Evolutionary conservation across 2,329 filamentous ascomycete species (phyloP).

Genomic region (Fusarium chuoi): DNA sequence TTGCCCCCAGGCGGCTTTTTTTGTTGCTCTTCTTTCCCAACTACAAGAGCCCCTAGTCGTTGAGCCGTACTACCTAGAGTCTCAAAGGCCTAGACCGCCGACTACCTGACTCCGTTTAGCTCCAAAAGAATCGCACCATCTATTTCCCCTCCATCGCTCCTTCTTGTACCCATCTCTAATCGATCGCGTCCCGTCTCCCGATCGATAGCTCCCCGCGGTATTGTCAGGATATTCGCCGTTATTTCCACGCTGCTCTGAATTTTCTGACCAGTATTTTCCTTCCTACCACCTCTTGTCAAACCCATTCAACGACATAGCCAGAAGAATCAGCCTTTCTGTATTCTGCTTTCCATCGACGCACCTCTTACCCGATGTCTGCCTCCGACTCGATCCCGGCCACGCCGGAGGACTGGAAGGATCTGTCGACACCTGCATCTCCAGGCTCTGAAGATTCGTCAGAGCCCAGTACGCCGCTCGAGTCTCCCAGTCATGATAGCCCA

Average conservation of each 20-base stretch:
- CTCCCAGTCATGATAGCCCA: constrained; percentile 48
- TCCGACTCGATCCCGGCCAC: constrained; percentile 56
- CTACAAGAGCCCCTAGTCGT: constrained; percentile 27
- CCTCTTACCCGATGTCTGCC: constrained; percentile 37
- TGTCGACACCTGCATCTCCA: constrained; percentile 55
- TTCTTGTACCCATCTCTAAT: constrained; percentile 42
- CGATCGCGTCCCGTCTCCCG: constrained; percentile 40
- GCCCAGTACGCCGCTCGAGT: constrained; percentile 60
- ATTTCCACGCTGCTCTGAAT: constrained; percentile 28
- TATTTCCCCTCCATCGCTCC: constrained; percentile 40
- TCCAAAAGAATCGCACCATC: constrained; percentile 45
- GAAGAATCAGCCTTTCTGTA: neutral
- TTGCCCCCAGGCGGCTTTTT: constrained; percentile 7
- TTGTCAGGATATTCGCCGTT: constrained; percentile 25
- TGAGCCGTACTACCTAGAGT: constrained; percentile 18
- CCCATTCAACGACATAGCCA: neutral
- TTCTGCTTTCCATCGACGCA: constrained; percentile 6
- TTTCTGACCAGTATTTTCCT: constrained; percentile 10
- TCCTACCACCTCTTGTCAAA: neutral
- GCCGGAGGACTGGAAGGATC: constrained; percentile 57
- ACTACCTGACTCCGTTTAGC: constrained; percentile 40
- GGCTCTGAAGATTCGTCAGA: constrained; percentile 59
- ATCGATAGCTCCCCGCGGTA: constrained; percentile 34
- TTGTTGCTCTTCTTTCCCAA: constrained; percentile 21
- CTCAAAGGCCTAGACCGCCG: constrained; percentile 41